These are phyloP conservation scores for Fusarium sp. DNA, from an alignment of 2,329 filamentous ascomycete species.

Conservation along the genomic window DNA sequence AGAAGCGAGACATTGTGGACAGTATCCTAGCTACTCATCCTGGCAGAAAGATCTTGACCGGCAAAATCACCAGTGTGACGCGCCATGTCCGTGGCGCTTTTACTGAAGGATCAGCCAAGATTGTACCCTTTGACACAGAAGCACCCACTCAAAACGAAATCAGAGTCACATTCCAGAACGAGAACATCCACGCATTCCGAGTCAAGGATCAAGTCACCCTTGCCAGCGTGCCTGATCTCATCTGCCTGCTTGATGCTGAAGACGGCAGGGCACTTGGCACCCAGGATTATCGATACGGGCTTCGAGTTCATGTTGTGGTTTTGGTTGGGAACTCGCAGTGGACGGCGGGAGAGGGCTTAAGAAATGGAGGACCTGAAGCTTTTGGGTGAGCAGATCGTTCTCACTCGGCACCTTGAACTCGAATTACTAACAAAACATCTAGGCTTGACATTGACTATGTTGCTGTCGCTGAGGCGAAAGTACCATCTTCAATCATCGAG, in stretches of 20 bases:
- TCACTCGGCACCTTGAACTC: background rate
- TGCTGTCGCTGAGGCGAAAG: rapidly evolving
- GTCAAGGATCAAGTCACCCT: background rate
- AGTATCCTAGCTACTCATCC: background rate
- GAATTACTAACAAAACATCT: background rate
- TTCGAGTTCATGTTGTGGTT: constrained; percentile 11
- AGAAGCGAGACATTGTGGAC: background rate
- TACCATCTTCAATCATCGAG: rapidly evolving
- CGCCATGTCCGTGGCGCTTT: background rate
- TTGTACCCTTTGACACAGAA: background rate
- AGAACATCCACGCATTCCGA: background rate
- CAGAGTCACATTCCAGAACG: background rate
- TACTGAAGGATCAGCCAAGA: background rate
- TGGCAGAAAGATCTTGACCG: background rate
- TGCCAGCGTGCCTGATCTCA: constrained; percentile 21
- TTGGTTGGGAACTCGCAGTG: constrained; percentile 17
- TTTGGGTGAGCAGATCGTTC: background rate
- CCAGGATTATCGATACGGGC: constrained; percentile 22
- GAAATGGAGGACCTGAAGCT: background rate
- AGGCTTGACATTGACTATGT: background rate
- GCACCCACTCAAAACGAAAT: background rate
- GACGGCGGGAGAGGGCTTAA: background rate
- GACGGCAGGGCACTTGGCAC: constrained; percentile 19
- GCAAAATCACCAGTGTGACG: background rate
- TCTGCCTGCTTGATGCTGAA: constrained; percentile 14